Conservation (phyloP, 2,329 filamentous ascomycete genomes). For the Alternaria sp. region DNA sequence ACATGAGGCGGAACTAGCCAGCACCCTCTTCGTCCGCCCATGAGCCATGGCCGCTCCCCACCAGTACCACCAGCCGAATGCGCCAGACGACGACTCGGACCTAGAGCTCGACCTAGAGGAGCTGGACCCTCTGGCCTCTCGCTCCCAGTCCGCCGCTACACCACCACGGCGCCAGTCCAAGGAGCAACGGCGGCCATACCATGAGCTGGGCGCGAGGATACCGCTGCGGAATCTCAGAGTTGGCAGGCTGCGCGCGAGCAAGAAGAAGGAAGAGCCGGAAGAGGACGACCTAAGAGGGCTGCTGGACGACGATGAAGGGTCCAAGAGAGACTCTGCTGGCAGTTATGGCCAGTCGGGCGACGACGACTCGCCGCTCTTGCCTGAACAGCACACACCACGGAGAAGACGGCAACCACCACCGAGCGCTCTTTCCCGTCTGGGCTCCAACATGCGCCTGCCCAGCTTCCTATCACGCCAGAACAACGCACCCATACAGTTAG, state of each 20-base stretch:
- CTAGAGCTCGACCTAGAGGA: slow-evolving; percentile 79
- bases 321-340: slow-evolving; percentile 64
- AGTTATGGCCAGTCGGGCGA: slow-evolving; percentile 62
- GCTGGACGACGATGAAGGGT: slow-evolving; percentile 66
- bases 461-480: slow-evolving; percentile 62
- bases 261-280: slow-evolving; percentile 56
- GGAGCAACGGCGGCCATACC: slow-evolving; percentile 40
- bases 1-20: slow-evolving; percentile 20
- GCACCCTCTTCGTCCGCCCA: slow-evolving; percentile 20
- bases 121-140: slow-evolving; percentile 67
- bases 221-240: slow-evolving; percentile 69
- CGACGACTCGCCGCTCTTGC: slow-evolving; percentile 78
- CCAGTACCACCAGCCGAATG: slow-evolving; percentile 60
- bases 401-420: slow-evolving; percentile 32
- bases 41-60: slow-evolving; percentile 56
- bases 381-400: slow-evolving; percentile 42
- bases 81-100: slow-evolving; percentile 74
- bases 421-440: slow-evolving; percentile 53
- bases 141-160: slow-evolving; percentile 27
- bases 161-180: slow-evolving; percentile 38
- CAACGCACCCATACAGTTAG: slow-evolving; percentile 33
- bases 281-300: slow-evolving; percentile 71
- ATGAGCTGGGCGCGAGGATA: slow-evolving; percentile 63
- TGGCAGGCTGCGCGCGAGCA: slow-evolving; percentile 53
- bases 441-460: slow-evolving; percentile 66